Evolutionary conservation across 139 green algal genomes (phyloP).

Genomic region (Haematococcus sp.): DNA sequence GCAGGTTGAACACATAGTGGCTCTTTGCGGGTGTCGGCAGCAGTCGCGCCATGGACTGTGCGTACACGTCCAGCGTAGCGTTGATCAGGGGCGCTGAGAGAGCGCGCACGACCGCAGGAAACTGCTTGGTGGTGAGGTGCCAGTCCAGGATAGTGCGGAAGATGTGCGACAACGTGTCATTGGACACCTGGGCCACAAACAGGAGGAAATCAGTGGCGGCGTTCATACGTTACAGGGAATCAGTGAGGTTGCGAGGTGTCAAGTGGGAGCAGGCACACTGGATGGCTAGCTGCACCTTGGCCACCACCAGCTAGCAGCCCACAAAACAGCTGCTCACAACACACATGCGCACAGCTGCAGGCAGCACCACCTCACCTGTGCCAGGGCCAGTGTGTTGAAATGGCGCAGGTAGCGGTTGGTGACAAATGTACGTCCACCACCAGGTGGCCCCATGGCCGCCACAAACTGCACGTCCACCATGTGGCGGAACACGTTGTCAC

Average conservation of each 20-base stretch:
- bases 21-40: conserved; percentile 76
- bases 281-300: background rate
- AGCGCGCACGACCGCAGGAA: background rate
- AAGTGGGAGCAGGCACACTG: background rate
- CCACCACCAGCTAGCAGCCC: background rate
- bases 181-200: conserved; percentile 36
- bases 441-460: conserved; percentile 70
- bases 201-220: background rate
- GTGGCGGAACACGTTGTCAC: conserved; percentile 61
- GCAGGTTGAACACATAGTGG: conserved; percentile 85
- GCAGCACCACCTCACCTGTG: conserved; percentile 41
- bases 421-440: conserved; percentile 69
- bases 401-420: conserved; percentile 70
- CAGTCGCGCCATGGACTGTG: conserved; percentile 63
- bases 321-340: background rate
- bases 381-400: conserved; percentile 61
- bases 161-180: conserved; percentile 64
- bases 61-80: conserved; percentile 70
- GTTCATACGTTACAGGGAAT: background rate
- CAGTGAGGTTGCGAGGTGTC: background rate
- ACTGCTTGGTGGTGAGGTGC: conserved; percentile 41
- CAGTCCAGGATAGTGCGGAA: conserved; percentile 78
- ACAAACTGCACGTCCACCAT: conserved; percentile 71
- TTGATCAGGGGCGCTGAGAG: conserved; percentile 15
- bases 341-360: background rate